phyloP scores from a whole-genome alignment of 805 yeast genomes.

The Wickerhamiella azyma region DNA sequence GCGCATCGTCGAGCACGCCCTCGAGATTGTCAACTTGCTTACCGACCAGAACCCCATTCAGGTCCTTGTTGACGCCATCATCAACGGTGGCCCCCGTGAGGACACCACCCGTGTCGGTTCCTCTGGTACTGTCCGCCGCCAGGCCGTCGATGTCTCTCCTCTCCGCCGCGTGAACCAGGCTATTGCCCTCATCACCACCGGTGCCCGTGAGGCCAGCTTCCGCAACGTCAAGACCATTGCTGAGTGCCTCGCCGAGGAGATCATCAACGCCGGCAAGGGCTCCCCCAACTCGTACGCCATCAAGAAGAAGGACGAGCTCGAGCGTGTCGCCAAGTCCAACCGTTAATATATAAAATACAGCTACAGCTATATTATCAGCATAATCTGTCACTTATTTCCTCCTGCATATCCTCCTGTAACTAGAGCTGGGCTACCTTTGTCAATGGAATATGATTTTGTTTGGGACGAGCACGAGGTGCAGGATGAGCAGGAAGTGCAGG shows the following conservation, averaged over 20 bases:
- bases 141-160: slow-evolving; percentile 99
- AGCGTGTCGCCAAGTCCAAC: slow-evolving; percentile 99
- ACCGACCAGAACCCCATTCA: slow-evolving; percentile 99
- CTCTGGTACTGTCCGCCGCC: slow-evolving; percentile 99
- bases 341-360: slow-evolving; percentile 51
- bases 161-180: slow-evolving; percentile 99
- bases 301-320: slow-evolving; percentile 99
- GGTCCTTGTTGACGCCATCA: slow-evolving; percentile 96
- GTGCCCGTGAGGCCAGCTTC: slow-evolving; percentile 99
- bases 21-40: slow-evolving; percentile 92
- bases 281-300: slow-evolving; percentile 99
- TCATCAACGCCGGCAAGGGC: slow-evolving; percentile 99
- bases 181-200: slow-evolving; percentile 91
- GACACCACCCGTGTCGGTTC: slow-evolving; percentile 99
- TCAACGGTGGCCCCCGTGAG: slow-evolving; percentile 99
- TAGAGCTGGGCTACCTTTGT: no score
- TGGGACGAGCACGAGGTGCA: slow-evolving; percentile 55
- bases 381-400: background rate
- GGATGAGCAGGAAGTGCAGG: slow-evolving; percentile 46
- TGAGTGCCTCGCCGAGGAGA: slow-evolving; percentile 99
- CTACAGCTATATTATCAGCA: background rate
- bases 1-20: slow-evolving; percentile 98
- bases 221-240: slow-evolving; percentile 99
- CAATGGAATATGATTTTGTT: slow-evolving; percentile 50
- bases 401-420: no score